A percentile compares a stretch with the other conserved stretches of the same genome.
phyloP scores from a whole-genome alignment of 2,329 filamentous ascomycete species.

The Sarocladium brachiariae region DNA sequence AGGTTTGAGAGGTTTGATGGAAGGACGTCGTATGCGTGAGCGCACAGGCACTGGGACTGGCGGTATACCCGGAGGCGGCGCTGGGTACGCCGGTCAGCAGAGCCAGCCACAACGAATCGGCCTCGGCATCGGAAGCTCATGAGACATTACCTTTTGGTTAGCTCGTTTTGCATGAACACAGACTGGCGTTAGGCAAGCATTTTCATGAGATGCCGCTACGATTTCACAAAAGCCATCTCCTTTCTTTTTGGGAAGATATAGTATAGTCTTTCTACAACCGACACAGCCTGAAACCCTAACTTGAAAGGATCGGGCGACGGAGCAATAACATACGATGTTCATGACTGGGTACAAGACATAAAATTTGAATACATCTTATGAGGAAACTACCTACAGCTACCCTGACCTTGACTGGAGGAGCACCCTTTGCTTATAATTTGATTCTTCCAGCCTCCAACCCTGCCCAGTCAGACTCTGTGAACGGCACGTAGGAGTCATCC shows the following conservation, averaged over 20 bases:
- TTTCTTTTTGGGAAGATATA: too few relatives aligned
- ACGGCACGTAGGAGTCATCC: slow-evolving; percentile 59
- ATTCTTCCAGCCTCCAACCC: slow-evolving; percentile 59
- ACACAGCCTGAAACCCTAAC: too few relatives aligned
- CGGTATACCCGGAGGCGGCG: slow-evolving; percentile 13
- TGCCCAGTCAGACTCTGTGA: slow-evolving; percentile 62
- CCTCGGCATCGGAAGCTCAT: slow-evolving; percentile 38
- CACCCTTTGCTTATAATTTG: slow-evolving; percentile 65
- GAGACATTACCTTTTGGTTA: not conserved
- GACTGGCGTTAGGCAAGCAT: not conserved
- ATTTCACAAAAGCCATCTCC: not conserved
- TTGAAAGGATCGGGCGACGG: too few relatives aligned
- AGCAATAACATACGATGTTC: slow-evolving; percentile 8
- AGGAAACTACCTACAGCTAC: not conserved
- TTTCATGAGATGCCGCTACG: too few relatives aligned
- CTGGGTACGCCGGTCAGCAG: slow-evolving; percentile 20
- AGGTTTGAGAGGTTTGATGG: slow-evolving; percentile 87
- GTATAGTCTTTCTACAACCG: too few relatives aligned
- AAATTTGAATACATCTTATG: not conserved
- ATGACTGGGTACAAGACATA: not conserved
- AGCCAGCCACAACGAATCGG: slow-evolving; percentile 35
- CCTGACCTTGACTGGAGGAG: too few relatives aligned
- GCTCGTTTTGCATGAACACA: not conserved
- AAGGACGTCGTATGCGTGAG: slow-evolving; percentile 79
- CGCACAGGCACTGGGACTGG: slow-evolving; percentile 42